These are phyloP conservation scores for Lathyrus sativus DNA, from an alignment of 306 rosid genomes.

Conservation along the genomic window DNA sequence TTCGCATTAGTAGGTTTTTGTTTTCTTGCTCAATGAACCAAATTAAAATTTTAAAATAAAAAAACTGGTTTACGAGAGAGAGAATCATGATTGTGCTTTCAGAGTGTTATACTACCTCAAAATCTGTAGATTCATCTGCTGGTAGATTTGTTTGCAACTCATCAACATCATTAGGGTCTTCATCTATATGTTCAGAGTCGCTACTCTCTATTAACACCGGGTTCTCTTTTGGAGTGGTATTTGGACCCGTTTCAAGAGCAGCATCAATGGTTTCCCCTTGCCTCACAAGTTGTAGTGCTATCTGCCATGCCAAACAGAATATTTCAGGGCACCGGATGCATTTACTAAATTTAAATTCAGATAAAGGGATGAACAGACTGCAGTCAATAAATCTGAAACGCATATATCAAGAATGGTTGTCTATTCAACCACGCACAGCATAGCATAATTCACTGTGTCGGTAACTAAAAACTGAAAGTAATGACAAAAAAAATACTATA, in stretches of 20 bases:
- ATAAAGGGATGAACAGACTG: constrained; percentile 15
- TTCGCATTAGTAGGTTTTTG: constrained; percentile 2
- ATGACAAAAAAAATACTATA: constrained; percentile 39
- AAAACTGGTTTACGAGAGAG: neutral
- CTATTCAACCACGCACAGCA: constrained; percentile 19
- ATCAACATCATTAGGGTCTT: constrained; percentile 41
- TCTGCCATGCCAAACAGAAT: constrained; percentile 60
- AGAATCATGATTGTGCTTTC: constrained; percentile 15
- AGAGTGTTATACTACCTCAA: constrained; percentile 51
- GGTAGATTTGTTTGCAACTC: constrained; percentile 40
- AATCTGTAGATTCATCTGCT: constrained; percentile 45
- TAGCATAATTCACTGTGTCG: neutral
- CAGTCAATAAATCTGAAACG: neutral
- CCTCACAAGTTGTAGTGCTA: constrained; percentile 89
- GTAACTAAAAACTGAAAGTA: constrained; percentile 1
- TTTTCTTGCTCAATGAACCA: constrained; percentile 28
- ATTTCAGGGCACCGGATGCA: constrained; percentile 26
- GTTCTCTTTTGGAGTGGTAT: constrained; percentile 34
- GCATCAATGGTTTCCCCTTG: constrained; percentile 53
- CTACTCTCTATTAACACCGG: constrained; percentile 39
- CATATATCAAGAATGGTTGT: constrained; percentile 6
- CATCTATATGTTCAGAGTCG: constrained; percentile 42
- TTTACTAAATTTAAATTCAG: constrained; percentile 32
- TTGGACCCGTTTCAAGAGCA: constrained; percentile 40
- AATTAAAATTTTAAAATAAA: neutral